Conservation (phyloP, 148 eudicot species). For the Linanthus parryae region DNA sequence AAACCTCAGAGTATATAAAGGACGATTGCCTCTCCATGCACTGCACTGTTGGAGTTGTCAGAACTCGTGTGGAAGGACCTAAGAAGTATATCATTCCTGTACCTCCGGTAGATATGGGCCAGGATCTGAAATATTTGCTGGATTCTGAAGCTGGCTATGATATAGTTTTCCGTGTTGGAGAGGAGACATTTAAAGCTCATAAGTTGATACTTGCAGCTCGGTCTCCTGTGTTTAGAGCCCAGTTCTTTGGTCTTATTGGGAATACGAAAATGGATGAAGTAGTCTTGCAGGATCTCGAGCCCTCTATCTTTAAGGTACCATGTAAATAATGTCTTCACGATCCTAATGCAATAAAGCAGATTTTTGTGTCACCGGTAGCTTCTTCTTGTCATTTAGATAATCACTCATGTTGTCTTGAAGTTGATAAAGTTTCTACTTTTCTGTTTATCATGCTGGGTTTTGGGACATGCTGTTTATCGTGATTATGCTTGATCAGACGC, state of each 20-base stretch:
- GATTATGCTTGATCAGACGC: no score
- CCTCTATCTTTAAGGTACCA: constrained; percentile 82
- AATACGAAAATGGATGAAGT: constrained; percentile 55
- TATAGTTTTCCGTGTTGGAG: constrained; percentile 64
- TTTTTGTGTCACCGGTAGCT: no score
- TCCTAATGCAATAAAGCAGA: no score
- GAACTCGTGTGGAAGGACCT: constrained; percentile 74
- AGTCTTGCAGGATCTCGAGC: constrained; percentile 66
- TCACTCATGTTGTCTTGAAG: no score
- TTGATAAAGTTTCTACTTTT: no score
- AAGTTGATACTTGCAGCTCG: constrained; percentile 87
- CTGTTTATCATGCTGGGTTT: no score
- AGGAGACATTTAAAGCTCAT: constrained; percentile 79
- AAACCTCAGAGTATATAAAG: constrained; percentile 62
- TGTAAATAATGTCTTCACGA: constrained; percentile 1
- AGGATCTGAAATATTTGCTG: constrained; percentile 42
- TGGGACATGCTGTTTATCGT: no score
- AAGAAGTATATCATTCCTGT: constrained; percentile 42
- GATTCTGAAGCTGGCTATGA: constrained; percentile 69
- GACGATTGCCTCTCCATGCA: constrained; percentile 66
- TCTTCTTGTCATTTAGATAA: neutral
- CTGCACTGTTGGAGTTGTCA: constrained; percentile 93
- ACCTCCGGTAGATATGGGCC: constrained; percentile 78
- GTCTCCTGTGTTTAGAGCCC: constrained; percentile 93
- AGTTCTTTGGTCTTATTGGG: constrained; percentile 83